These are phyloP conservation scores for Candida wancherniae DNA, from an alignment of 805 yeast genomes.

Conservation along the genomic window DNA sequence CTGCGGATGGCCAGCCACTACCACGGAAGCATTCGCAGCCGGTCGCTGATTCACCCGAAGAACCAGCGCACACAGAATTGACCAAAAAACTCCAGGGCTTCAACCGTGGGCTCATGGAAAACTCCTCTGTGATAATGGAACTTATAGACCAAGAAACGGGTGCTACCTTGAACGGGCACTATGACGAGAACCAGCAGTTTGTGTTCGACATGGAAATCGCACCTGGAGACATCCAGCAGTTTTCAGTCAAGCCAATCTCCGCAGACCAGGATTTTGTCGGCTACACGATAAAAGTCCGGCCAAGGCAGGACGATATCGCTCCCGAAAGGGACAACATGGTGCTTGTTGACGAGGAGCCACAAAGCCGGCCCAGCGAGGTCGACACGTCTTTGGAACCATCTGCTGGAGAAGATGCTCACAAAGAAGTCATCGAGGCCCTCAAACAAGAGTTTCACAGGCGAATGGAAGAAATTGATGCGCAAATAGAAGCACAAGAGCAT, in stretches of 20 bases:
- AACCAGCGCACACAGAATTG: not conserved
- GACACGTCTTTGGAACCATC: no score
- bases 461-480: no score
- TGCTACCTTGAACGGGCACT: constrained; percentile 4
- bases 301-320: no score
- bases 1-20: constrained; percentile 5
- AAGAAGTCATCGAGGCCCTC: no score
- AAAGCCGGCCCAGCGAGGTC: no score
- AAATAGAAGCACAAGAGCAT: not conserved
- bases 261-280: constrained; percentile 6
- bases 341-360: no score
- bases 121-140: constrained; percentile 5
- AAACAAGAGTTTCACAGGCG: no score
- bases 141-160: constrained; percentile 8
- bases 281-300: constrained; percentile 2
- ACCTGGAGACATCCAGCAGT: constrained; percentile 1
- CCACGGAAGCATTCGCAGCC: not conserved
- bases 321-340: no score
- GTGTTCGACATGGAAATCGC: constrained; percentile 3
- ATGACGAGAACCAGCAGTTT: constrained; percentile 5
- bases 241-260: constrained; percentile 2
- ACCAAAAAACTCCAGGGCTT: not conserved
- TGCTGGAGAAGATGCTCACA: no score
- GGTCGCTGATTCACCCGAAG: not conserved
- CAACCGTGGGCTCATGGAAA: constrained; percentile 8